A percentile compares a stretch with the other conserved stretches of the same genome.
Evolutionary conservation across 2,329 filamentous ascomycete species (phyloP).

Genomic region (Pseudogymnoascus sp.): DNA sequence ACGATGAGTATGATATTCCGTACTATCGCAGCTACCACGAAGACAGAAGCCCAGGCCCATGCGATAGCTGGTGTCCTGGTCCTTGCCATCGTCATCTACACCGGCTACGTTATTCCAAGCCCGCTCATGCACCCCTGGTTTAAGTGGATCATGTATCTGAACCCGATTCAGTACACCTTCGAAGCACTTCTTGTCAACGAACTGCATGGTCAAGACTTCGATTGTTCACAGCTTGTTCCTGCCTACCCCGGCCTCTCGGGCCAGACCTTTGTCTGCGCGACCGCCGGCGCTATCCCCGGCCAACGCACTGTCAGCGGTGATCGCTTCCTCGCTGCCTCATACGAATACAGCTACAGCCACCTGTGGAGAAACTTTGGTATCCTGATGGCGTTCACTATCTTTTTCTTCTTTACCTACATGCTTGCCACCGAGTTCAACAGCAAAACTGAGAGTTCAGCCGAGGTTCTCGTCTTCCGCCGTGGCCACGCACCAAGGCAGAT

Average conservation of each 20-base stretch:
- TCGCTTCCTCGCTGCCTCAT: conserved; percentile 45
- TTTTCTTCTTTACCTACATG: conserved; percentile 58
- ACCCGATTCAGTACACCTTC: conserved; percentile 70
- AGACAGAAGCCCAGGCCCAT: conserved; percentile 57
- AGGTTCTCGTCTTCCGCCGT: conserved; percentile 67
- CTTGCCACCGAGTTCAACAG: conserved; percentile 52
- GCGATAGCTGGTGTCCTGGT: conserved; percentile 47
- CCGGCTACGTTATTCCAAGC: conserved; percentile 34
- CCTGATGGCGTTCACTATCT: conserved; percentile 53
- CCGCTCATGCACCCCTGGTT: conserved; percentile 68
- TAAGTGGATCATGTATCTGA: conserved; percentile 70
- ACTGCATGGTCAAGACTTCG: conserved; percentile 38
- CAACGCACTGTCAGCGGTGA: conserved; percentile 45
- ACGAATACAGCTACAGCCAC: conserved; percentile 48
- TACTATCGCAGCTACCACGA: conserved; percentile 64
- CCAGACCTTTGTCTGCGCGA: conserved; percentile 45
- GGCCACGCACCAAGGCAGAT: conserved; percentile 44
- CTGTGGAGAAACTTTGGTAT: conserved; percentile 65
- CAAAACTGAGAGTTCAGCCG: conserved; percentile 67
- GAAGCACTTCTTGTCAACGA: conserved; percentile 75
- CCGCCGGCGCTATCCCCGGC: conserved; percentile 49
- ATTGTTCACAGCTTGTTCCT: conserved; percentile 21
- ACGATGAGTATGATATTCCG: conserved; percentile 82
- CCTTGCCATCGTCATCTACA: conserved; percentile 17
- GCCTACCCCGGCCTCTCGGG: conserved; percentile 11